phyloP scores from a whole-genome alignment of 352 stramenopile species.

The Globisporangium mamillatum region DNA sequence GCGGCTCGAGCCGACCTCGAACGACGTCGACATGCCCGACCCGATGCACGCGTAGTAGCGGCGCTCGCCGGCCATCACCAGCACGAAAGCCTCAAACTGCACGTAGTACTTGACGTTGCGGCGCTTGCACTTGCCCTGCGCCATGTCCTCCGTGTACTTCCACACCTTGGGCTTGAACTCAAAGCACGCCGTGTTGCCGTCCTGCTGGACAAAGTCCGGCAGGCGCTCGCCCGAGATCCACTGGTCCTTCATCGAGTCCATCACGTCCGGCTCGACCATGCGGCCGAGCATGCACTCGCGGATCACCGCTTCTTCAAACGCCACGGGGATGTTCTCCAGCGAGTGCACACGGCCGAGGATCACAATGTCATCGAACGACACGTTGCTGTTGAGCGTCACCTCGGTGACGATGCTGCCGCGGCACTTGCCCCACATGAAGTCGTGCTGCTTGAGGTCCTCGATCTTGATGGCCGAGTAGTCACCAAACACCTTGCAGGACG shows the following conservation, averaged over 20 bases:
- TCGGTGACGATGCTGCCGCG: conserved; percentile 78
- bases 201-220: conserved; percentile 82
- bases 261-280: conserved; percentile 71
- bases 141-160: conserved; percentile 89
- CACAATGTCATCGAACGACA: conserved; percentile 78
- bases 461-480: conserved; percentile 90
- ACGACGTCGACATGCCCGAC: conserved; percentile 83
- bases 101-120: conserved; percentile 89
- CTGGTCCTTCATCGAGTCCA: conserved; percentile 84
- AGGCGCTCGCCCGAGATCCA: conserved; percentile 83
- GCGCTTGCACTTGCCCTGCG: conserved; percentile 86
- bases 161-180: conserved; percentile 89
- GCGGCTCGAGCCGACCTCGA: conserved; percentile 81
- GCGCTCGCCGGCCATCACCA: conserved; percentile 65
- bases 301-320: conserved; percentile 83
- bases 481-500: conserved; percentile 86
- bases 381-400: conserved; percentile 80
- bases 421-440: conserved; percentile 91
- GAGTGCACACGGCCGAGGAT: conserved; percentile 81
- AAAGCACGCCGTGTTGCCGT: conserved; percentile 68
- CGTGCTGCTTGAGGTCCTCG: conserved; percentile 85
- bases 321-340: conserved; percentile 77
- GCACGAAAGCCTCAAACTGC: conserved; percentile 85
- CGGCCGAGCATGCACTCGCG: conserved; percentile 81
- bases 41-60: conserved; percentile 84